Evolutionary conservation across 192 early-diverging fungal genomes (phyloP).

Genomic region (Polychytrium aggregatum): DNA sequence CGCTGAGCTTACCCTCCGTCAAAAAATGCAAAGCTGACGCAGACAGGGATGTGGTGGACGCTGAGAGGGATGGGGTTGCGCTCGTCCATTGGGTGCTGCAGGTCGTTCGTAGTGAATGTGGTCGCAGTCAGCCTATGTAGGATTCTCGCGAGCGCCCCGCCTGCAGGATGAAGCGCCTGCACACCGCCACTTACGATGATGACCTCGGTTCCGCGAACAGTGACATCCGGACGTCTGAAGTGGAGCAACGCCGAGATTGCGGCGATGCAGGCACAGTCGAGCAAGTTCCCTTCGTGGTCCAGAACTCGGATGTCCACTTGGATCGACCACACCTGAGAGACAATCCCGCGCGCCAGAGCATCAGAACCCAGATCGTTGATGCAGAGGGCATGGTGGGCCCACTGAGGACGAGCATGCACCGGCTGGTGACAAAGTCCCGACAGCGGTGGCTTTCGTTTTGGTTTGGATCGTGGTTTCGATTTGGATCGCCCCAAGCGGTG

Average conservation of each 20-base stretch:
- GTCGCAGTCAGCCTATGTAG: too few species aligned
- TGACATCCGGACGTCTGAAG: conserved; percentile 91
- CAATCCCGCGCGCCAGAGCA: too few species aligned
- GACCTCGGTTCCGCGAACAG: conserved; percentile 82
- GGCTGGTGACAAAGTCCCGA: too few species aligned
- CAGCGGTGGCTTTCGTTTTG: too few species aligned
- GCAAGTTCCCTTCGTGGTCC: conserved; percentile 88
- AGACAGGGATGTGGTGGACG: conserved; percentile 92
- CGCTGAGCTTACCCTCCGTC: conserved; percentile 62
- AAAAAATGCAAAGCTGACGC: conserved; percentile 87
- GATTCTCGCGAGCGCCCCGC: too few species aligned
- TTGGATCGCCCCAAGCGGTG: too few species aligned
- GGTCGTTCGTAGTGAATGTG: neutral
- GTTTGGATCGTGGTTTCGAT: conserved; percentile 2
- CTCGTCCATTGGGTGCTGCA: conserved; percentile 72
- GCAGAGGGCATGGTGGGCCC: too few species aligned
- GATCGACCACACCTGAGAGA: conserved; percentile 82
- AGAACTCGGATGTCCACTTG: conserved; percentile 85
- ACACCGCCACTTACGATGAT: conserved; percentile 53
- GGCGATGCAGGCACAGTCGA: conserved; percentile 85
- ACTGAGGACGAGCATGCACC: neutral
- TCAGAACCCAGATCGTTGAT: too few species aligned
- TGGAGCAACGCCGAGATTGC: conserved; percentile 80
- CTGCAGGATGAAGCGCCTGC: too few species aligned
- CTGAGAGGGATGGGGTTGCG: conserved; percentile 87